Evolutionary conservation across 2,329 filamentous ascomycete species (phyloP).

Genomic region (Beauveria caledonica): DNA sequence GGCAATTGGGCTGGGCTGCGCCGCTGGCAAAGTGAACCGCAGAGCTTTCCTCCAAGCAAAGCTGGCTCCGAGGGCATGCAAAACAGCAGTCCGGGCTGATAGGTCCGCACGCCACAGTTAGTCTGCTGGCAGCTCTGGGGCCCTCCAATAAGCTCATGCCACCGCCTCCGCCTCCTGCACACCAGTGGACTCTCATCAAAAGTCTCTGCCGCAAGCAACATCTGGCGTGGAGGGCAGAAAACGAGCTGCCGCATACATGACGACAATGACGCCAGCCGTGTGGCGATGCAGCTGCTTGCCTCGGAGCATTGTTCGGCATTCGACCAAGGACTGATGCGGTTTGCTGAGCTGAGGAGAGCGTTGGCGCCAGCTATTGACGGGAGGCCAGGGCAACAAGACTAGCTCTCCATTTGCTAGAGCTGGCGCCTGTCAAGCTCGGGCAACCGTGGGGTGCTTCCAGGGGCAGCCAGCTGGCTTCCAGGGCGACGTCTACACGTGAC

Average conservation of each 20-base stretch:
- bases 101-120: slow-evolving; percentile 3
- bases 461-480: background rate
- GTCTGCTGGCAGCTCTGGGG: background rate
- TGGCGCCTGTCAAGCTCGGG: background rate
- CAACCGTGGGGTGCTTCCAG: slow-evolving; percentile 1
- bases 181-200: slow-evolving; percentile 3
- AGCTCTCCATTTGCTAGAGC: background rate
- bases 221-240: background rate
- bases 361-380: background rate
- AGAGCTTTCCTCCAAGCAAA: slow-evolving; percentile 1
- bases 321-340: background rate
- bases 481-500: slow-evolving; percentile 22
- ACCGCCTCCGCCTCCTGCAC: slow-evolving; percentile 10
- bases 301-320: background rate
- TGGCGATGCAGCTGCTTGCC: background rate
- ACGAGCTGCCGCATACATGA: background rate
- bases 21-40: background rate
- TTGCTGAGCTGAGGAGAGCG: background rate
- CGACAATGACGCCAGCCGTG: background rate
- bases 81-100: slow-evolving; percentile 6
- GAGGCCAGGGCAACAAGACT: background rate
- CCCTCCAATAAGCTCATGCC: slow-evolving; percentile 8
- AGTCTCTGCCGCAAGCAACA: slow-evolving; percentile 3
- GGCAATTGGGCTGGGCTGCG: background rate
- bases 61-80: background rate